Conservation (phyloP, 805 yeast species). For the Geotrichum ghanense region DNA sequence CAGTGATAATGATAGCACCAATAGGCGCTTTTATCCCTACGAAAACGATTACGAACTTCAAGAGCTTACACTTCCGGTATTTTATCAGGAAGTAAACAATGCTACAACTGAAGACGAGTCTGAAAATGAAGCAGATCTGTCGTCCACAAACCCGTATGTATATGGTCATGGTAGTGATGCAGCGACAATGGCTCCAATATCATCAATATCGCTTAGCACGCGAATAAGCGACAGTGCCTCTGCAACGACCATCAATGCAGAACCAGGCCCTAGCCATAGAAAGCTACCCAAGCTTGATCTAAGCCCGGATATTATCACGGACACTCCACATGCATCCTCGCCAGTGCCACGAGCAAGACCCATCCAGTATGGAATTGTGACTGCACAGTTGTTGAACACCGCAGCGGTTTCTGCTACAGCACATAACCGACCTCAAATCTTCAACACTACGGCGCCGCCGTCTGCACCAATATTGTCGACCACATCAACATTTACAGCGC, state of each 20-base stretch:
- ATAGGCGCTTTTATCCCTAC: not conserved
- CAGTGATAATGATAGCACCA: not conserved
- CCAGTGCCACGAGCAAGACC: not conserved
- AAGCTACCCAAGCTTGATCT: too few relatives aligned
- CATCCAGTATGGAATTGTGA: conserved; percentile 7
- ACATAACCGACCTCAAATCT: conserved; percentile 3
- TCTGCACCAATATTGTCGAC: not conserved
- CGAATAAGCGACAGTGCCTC: not conserved
- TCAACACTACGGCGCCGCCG: not conserved
- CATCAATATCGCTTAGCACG: not conserved
- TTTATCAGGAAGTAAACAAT: not conserved
- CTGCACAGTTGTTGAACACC: conserved; percentile 9
- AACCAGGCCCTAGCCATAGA: not conserved
- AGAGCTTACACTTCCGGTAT: not conserved
- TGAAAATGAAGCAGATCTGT: not conserved
- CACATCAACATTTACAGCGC: too few relatives aligned
- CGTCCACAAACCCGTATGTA: not conserved
- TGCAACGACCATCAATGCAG: not conserved
- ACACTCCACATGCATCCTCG: not conserved
- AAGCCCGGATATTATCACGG: not conserved
- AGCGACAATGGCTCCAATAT: not conserved
- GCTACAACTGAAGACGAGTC: not conserved
- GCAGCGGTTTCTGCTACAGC: conserved; percentile 7
- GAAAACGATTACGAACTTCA: not conserved
- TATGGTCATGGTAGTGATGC: too few relatives aligned